These are phyloP conservation scores for Trichosanthes cucumerina DNA, from an alignment of 306 rosid genomes.

Conservation along the genomic window DNA sequence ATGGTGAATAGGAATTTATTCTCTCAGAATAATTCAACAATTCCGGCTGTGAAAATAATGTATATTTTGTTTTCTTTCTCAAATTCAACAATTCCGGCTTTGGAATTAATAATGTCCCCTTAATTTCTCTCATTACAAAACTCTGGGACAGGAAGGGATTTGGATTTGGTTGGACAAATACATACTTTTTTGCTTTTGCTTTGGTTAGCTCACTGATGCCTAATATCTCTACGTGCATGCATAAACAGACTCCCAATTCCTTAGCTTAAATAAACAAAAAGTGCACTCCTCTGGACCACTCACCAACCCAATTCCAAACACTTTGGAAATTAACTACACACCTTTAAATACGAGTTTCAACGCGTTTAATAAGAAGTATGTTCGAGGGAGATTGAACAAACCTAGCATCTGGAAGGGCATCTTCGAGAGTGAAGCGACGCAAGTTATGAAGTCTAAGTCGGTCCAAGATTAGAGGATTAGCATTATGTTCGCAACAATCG, in stretches of 20 bases:
- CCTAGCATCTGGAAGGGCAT: conserved; percentile 90
- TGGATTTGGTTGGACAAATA: not conserved
- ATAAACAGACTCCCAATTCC: not conserved
- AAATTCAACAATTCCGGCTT: conserved; percentile 5
- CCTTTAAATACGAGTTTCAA: not conserved
- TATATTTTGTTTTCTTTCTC: not conserved
- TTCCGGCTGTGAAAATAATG: not conserved
- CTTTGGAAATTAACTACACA: not conserved
- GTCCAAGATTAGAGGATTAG: conserved; percentile 51
- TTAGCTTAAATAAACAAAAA: not conserved
- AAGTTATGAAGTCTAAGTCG: conserved; percentile 56
- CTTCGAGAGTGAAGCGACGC: conserved; percentile 38
- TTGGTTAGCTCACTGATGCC: not conserved
- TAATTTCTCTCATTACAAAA: not conserved
- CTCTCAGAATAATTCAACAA: not conserved
- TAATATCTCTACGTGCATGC: not conserved
- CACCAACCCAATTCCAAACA: not conserved
- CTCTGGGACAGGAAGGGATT: not conserved
- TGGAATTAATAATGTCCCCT: not conserved
- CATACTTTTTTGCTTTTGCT: not conserved
- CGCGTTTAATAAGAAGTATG: not conserved
- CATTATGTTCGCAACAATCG: conserved; percentile 83
- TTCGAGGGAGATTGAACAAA: not conserved
- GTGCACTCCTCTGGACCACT: not conserved
- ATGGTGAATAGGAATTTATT: not conserved